Evolutionary conservation across 2,329 filamentous ascomycete genomes (phyloP).

Genomic region (Gremmenia infestans): DNA sequence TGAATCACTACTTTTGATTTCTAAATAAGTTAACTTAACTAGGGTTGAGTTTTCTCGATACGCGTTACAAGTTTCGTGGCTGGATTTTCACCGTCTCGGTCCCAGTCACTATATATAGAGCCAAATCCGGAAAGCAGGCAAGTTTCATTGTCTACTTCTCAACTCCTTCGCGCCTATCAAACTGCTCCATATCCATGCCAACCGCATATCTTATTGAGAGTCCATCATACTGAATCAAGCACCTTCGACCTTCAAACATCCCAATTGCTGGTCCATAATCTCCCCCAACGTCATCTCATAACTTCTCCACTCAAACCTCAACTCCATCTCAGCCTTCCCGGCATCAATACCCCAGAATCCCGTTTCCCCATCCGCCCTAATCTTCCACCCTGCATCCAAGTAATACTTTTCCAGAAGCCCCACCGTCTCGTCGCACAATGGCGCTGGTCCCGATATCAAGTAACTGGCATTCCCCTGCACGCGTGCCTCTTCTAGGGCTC

Average conservation of each 20-base stretch:
- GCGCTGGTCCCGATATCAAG: background rate
- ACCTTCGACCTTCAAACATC: background rate
- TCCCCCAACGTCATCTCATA: conserved; percentile 4
- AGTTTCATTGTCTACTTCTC: too few species aligned
- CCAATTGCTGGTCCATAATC: conserved; percentile 11
- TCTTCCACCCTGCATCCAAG: background rate
- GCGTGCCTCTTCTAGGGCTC: background rate
- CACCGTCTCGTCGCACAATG: conserved; percentile 5
- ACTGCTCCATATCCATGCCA: too few species aligned
- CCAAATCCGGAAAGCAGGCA: too few species aligned
- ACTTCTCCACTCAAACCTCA: conserved; percentile 8
- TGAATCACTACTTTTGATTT: too few species aligned
- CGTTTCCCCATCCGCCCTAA: background rate
- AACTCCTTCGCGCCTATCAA: too few species aligned
- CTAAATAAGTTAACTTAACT: too few species aligned
- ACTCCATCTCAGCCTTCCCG: conserved; percentile 6
- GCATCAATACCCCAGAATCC: background rate
- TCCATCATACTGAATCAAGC: too few species aligned
- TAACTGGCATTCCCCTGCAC: background rate
- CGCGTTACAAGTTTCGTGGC: too few species aligned
- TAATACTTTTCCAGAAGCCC: conserved; percentile 7
- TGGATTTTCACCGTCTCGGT: too few species aligned
- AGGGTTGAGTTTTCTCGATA: too few species aligned
- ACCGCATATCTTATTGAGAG: too few species aligned
- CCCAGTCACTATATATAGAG: too few species aligned